Percentiles rank a stretch among this genome's conserved stretches.
Conservation (phyloP, 2,329 filamentous ascomycete genomes). For the Aspergillus sp. region DNA sequence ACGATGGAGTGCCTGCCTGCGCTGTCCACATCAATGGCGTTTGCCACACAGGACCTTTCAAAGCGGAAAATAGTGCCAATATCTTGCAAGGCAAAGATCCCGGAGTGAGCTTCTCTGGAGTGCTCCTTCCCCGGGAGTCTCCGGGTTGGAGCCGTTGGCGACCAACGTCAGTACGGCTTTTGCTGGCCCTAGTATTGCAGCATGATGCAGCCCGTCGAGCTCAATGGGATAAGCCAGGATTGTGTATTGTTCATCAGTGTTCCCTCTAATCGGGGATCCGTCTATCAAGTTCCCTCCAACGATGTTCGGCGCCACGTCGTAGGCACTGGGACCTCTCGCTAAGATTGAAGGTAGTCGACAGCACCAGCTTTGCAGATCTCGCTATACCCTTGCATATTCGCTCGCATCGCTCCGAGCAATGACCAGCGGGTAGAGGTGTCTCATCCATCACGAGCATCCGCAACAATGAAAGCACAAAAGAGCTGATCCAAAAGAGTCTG, state of each 20-base stretch:
- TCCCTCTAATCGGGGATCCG: slow-evolving; percentile 38
- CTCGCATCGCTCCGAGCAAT: not conserved
- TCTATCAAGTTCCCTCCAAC: slow-evolving; percentile 48
- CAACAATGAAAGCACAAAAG: not conserved
- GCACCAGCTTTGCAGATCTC: slow-evolving; percentile 18
- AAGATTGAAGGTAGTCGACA: slow-evolving; percentile 14
- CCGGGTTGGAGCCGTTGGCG: not conserved
- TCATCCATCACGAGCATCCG: not conserved
- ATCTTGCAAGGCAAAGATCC: not conserved
- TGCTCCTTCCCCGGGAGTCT: slow-evolving; percentile 2
- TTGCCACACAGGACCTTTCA: not conserved
- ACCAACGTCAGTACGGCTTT: not conserved
- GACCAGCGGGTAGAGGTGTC: not conserved
- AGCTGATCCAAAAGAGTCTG: slow-evolving; percentile 14
- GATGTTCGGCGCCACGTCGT: slow-evolving; percentile 38
- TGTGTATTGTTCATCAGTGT: not conserved
- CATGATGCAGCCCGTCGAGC: not conserved
- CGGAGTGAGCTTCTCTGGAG: not conserved
- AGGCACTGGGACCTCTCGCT: slow-evolving; percentile 28
- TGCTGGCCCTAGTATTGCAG: not conserved
- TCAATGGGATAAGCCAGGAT: not conserved
- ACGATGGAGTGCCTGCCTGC: slow-evolving; percentile 4
- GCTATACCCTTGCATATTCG: not conserved
- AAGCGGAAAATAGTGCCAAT: not conserved
- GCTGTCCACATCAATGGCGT: slow-evolving; percentile 9